Percentiles rank a stretch among this genome's conserved stretches.
phyloP scores from a whole-genome alignment of 2,329 filamentous ascomycete genomes.

The Fusarium brachygibbosum region DNA sequence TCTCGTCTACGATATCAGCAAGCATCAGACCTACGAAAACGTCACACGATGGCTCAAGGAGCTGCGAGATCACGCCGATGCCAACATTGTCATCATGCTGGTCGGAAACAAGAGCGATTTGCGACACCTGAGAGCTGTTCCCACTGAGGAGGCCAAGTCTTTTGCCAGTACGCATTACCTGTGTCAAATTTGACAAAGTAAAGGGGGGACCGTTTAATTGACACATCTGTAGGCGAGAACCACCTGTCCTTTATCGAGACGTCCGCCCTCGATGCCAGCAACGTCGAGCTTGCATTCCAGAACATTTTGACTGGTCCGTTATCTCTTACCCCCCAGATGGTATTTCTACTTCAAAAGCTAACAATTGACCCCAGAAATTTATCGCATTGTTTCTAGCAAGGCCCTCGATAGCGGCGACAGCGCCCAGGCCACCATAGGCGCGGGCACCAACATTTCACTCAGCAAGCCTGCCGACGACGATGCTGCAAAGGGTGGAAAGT shows the following conservation, averaged over 20 bases:
- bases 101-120: constrained; percentile 99
- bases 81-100: constrained; percentile 99
- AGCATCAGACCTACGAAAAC: constrained; percentile 99
- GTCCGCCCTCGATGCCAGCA: constrained; percentile 97
- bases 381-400: constrained; percentile 98
- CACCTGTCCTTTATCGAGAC: constrained; percentile 99
- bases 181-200: constrained; percentile 5
- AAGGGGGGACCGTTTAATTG: constrained; percentile 28
- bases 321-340: background rate
- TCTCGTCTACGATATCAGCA: constrained; percentile 99
- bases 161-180: constrained; percentile 82
- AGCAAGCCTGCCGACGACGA: constrained; percentile 84
- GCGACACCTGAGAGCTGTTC: constrained; percentile 95
- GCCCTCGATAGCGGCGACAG: constrained; percentile 91
- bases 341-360: constrained; percentile 22
- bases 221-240: constrained; percentile 80
- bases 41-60: constrained; percentile 99
- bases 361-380: constrained; percentile 80
- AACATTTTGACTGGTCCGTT: constrained; percentile 95
- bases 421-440: constrained; percentile 81
- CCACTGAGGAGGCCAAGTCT: constrained; percentile 96
- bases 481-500: constrained; percentile 82
- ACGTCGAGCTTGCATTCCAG: constrained; percentile 99
- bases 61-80: constrained; percentile 96
- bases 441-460: constrained; percentile 86